phyloP scores from a whole-genome alignment of 106 monocot genomes.

The Allium fistulosum region DNA sequence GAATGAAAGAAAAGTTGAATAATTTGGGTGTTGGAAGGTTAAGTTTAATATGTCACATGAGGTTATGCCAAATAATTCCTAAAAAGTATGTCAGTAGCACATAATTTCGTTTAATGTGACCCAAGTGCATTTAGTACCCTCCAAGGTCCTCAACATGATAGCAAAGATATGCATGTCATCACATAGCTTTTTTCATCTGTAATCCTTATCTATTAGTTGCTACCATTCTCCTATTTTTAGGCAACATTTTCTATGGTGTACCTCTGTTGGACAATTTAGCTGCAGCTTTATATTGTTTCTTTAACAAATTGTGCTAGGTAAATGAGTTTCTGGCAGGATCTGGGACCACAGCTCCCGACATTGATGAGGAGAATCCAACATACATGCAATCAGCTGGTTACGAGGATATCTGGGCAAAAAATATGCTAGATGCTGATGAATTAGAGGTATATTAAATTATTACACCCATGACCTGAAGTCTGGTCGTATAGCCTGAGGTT shows the following conservation, averaged over 20 bases:
- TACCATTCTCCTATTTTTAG: not conserved
- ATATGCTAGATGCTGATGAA: conserved; percentile 79
- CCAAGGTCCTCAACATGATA: no score
- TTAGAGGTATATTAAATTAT: conserved; percentile 30
- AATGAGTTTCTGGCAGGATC: conserved; percentile 99
- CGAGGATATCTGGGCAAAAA: conserved; percentile 97
- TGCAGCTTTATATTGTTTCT: not conserved
- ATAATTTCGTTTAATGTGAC: no score
- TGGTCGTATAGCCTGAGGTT: no score
- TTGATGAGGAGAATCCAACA: conserved; percentile 81
- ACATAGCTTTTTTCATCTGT: not conserved
- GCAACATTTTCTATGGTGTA: not conserved
- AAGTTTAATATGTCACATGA: no score
- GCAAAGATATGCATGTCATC: no score
- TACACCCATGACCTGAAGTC: no score
- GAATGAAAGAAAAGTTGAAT: no score
- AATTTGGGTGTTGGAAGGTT: no score
- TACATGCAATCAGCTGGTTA: conserved; percentile 71
- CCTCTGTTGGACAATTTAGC: not conserved
- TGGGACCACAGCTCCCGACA: conserved; percentile 96
- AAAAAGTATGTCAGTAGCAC: no score
- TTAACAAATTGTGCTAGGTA: conserved; percentile 33
- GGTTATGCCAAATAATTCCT: no score
- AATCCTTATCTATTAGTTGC: not conserved
- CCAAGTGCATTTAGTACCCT: not conserved